Conservation (phyloP, 2,329 filamentous ascomycete species). For the Dactylellina parvicollis region DNA sequence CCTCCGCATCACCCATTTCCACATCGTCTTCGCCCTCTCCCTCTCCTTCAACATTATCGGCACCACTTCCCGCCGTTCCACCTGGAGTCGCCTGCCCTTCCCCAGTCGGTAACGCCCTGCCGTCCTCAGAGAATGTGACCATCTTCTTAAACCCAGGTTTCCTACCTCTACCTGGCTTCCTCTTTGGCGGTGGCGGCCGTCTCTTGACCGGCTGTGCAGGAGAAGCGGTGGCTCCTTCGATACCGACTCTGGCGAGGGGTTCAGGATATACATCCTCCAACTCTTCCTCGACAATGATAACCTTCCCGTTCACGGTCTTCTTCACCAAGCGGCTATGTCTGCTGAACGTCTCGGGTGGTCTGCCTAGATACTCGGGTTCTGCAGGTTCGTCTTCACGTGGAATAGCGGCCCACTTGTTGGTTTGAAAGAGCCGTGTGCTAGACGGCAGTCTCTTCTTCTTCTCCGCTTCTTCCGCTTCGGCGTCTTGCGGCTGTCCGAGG, state of each 20-base stretch:
- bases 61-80: constrained; percentile 9
- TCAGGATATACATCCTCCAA: constrained; percentile 35
- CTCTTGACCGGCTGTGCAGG: constrained; percentile 45
- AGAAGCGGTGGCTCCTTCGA: constrained; percentile 13
- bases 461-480: neutral
- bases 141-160: constrained; percentile 58
- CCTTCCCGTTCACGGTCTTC: constrained; percentile 54
- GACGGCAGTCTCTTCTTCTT: neutral
- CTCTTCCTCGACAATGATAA: constrained; percentile 54
- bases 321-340: constrained; percentile 44
- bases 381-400: constrained; percentile 56
- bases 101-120: constrained; percentile 41
- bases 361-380: constrained; percentile 56
- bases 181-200: constrained; percentile 57
- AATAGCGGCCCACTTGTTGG: constrained; percentile 57
- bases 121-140: constrained; percentile 51
- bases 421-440: constrained; percentile 56
- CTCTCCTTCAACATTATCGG: constrained; percentile 26
- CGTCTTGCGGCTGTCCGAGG: constrained; percentile 18
- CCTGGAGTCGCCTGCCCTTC: constrained; percentile 36
- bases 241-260: neutral
- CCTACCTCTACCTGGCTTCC: constrained; percentile 55
- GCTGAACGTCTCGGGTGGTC: constrained; percentile 53
- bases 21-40: constrained; percentile 47
- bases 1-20: constrained; percentile 49